Evolutionary conservation across 2,329 filamentous ascomycete species (phyloP), one percentile per base, ranked within the genome.

Genomic region (Raffaelea arxii): DNA sequence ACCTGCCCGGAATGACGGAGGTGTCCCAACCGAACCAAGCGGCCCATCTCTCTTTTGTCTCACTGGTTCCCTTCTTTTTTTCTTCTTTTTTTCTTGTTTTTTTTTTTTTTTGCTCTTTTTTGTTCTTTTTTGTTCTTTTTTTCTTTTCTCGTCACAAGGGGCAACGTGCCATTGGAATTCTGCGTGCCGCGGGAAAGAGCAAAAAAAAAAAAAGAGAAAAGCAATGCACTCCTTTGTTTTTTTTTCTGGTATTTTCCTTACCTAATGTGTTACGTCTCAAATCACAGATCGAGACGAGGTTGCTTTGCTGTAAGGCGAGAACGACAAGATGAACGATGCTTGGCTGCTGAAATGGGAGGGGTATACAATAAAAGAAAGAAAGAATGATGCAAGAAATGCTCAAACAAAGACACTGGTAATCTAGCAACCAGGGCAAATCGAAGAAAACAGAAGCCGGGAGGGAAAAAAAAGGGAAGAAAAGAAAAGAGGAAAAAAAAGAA

Each of bases 391-490:
- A 52, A 44, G 44, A 41, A 45, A 48, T 45, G 37, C n/a, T 22
- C 19, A 44, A 35, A 23, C n/a, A n/a, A n/a, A n/a, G n/a, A n/a
- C n/a, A n/a, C n/a, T n/a, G n/a, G n/a, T n/a, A n/a, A n/a, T n/a
- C n/a, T n/a, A n/a, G n/a, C n/a, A n/a, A n/a, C n/a, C n/a, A n/a
- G n/a, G n/a, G n/a, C n/a, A n/a, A n/a, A n/a, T n/a, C n/a, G n/a
- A n/a, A n/a, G n/a, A n/a, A n/a, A n/a, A n/a, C n/a, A n/a, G n/a
- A n/a, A n/a, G n/a, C n/a, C n/a, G n/a, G n/a, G n/a, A n/a, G n/a
- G n/a, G n/a, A n/a, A n/a, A n/a, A n/a, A n/a, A 56, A 54, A 54
- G 53, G 52, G 53, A 52, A 50, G 51, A 46, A 30, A 42, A 27
- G 49, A 52, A 43, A 30, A 25, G 32, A 40, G 37, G 41, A 41